Evolutionary conservation across 73 alveolate genomes (phyloP), one percentile per base, ranked within the genome.

Genomic region (Paramecium tetraurelia): DNA sequence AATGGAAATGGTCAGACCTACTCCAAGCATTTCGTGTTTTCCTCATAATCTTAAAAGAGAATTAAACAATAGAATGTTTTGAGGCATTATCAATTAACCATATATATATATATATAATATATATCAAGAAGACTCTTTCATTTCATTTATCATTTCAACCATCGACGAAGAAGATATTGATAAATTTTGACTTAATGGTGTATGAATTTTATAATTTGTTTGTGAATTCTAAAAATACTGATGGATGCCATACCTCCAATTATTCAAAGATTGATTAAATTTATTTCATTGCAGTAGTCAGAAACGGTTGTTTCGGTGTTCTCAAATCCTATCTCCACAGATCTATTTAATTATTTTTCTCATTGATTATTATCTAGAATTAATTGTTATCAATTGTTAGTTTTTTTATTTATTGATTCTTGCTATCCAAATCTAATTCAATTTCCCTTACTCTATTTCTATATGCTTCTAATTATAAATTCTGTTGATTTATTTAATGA

Each of bases 11-110:
- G 75, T 63, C 12, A 40, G 90, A 46, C 90, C 90, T 40, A 80
- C 90, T 41, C 90, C 90, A 44, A 80, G 90, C 44, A 35, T 80
- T 12, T 80, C 90, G 14, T 80, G 90, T 48, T 80, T 80, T 43
- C 90, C 90, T 20, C 90, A 80, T 27, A 80, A 80, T 35, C 57
- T 80, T 40, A 80, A 80, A 80, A 80, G 90, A 80, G 90, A 80
- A 46, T 24, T 80, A 22, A 80, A 80, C 29, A 27, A 33, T 44
- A 40, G 90, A 33, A 48, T 80, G 41, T 80, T 80, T 80, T 80
- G 90, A 80, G 31, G n/a, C 69, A 53, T 53, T 53, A 53, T 53
- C 18, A 53, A 53, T 53, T 53, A 53, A 53, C 21, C 27, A 53
- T 27, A 27, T 27, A 27, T 27, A 27, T 27, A 27, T 27, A 27